A percentile compares a stretch with the other conserved stretches of the same genome.
Conservation (phyloP, 2,329 filamentous ascomycete species). For the Bisporella sp. region DNA sequence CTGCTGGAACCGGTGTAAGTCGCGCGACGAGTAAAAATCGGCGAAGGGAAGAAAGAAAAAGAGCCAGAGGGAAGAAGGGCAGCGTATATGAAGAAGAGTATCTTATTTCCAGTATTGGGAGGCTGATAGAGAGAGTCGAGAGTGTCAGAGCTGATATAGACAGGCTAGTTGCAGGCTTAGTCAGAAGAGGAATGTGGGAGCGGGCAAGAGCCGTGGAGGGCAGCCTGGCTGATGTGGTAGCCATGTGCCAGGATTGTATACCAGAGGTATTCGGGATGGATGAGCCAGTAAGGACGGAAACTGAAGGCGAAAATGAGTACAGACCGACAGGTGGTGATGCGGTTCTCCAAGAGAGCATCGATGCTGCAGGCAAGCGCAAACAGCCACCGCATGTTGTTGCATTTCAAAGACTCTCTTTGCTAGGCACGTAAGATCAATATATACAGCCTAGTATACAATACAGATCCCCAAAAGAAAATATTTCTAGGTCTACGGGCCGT, state of each 20-base stretch:
- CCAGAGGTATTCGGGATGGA: slow-evolving; percentile 58
- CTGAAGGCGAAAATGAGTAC: slow-evolving; percentile 15
- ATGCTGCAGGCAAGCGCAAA: slow-evolving; percentile 21
- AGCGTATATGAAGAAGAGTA: slow-evolving; percentile 99
- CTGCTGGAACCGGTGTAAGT: slow-evolving; percentile 65
- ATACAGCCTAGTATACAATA: slow-evolving; percentile 4
- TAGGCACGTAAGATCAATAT: slow-evolving; percentile 23
- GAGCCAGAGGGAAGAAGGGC: slow-evolving; percentile 89
- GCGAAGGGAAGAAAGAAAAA: slow-evolving; percentile 86
- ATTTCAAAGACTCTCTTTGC: slow-evolving; percentile 38
- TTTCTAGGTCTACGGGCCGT: slow-evolving; percentile 9
- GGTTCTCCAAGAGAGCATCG: slow-evolving; percentile 26
- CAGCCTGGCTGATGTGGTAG: slow-evolving; percentile 67
- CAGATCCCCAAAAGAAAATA: slow-evolving; percentile 9
- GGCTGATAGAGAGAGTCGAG: slow-evolving; percentile 79
- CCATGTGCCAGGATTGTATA: slow-evolving; percentile 59
- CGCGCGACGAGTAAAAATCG: slow-evolving; percentile 84
- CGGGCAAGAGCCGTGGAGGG: slow-evolving; percentile 71
- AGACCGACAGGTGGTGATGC: slow-evolving; percentile 26
- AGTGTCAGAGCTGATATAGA: slow-evolving; percentile 64
- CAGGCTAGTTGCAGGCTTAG: slow-evolving; percentile 67
- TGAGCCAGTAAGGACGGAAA: slow-evolving; percentile 8
- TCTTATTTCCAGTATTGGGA: slow-evolving; percentile 76
- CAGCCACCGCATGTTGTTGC: slow-evolving; percentile 24
- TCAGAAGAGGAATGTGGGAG: slow-evolving; percentile 81